These are phyloP conservation scores for Aspergillus indologenus DNA, from an alignment of 495 filamentous ascomycete genomes.

Conservation along the genomic window DNA sequence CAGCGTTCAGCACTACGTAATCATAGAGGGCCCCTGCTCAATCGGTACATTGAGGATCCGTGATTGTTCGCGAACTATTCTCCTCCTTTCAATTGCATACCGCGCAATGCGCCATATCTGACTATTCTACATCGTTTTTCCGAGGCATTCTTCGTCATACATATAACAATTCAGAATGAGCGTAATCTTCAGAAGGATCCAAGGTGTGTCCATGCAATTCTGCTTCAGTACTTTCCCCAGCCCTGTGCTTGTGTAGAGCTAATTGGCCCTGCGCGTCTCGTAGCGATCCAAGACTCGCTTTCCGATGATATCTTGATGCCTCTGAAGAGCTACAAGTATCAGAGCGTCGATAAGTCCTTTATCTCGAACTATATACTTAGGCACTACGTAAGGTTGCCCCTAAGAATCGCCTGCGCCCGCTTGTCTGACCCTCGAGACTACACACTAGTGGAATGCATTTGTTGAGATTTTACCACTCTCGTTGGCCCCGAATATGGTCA, in stretches of 20 bases:
- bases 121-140: neutral
- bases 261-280: constrained; percentile 12
- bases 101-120: constrained; percentile 21
- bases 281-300: constrained; percentile 57
- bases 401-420: neutral
- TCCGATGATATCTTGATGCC: constrained; percentile 72
- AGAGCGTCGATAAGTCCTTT: constrained; percentile 92
- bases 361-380: constrained; percentile 90
- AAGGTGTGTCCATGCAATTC: constrained; percentile 29
- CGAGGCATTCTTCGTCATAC: constrained; percentile 4
- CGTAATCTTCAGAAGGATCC: constrained; percentile 39
- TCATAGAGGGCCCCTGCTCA: neutral
- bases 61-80: neutral
- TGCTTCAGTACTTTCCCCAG: neutral
- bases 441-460: constrained; percentile 87
- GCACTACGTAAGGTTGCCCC: constrained; percentile 74
- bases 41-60: neutral
- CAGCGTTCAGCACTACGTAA: neutral
- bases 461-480: constrained; percentile 90
- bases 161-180: constrained; percentile 29
- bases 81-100: constrained; percentile 6
- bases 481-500: constrained; percentile 97
- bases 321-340: constrained; percentile 95
- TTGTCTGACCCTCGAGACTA: constrained; percentile 13
- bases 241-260: constrained; percentile 13